Evolutionary conservation across 1,284 basidiomycete genomes (phyloP).

Genomic region (Athelia sp.): DNA sequence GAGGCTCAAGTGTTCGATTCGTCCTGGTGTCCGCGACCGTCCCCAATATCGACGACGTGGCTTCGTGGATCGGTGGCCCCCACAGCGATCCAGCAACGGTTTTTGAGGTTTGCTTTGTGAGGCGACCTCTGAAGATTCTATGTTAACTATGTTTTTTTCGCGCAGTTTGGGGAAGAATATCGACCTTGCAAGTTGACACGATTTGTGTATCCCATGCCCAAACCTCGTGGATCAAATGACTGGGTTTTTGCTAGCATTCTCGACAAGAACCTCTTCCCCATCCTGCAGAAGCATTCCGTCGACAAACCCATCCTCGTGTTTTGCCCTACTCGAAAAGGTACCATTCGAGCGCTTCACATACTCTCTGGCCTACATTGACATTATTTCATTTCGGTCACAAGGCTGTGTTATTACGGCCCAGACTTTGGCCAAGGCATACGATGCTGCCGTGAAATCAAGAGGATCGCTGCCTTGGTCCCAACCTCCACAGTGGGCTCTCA

Average conservation of each 20-base stretch:
- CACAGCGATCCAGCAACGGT: slow-evolving; percentile 51
- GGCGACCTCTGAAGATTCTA: neutral
- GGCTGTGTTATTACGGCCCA: slow-evolving; percentile 72
- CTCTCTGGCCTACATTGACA: neutral
- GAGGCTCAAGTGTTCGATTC: slow-evolving; percentile 70
- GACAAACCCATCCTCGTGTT: slow-evolving; percentile 85
- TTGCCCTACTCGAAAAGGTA: slow-evolving; percentile 81
- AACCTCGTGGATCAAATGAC: slow-evolving; percentile 66
- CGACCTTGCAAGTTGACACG: slow-evolving; percentile 80
- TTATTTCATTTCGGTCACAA: slow-evolving; percentile 17
- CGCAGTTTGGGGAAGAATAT: slow-evolving; percentile 87
- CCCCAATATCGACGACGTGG: slow-evolving; percentile 90
- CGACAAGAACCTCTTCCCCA: slow-evolving; percentile 69
- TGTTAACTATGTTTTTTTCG: neutral
- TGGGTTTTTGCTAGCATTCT: slow-evolving; percentile 74
- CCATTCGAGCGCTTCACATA: neutral
- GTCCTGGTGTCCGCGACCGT: slow-evolving; percentile 91
- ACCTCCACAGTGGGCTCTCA: slow-evolving; percentile 38
- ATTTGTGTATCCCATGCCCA: slow-evolving; percentile 60
- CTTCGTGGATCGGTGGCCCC: slow-evolving; percentile 76
- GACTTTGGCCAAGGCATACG: slow-evolving; percentile 68
- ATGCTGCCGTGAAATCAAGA: slow-evolving; percentile 45
- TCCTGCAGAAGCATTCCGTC: slow-evolving; percentile 65
- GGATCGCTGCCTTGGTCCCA: slow-evolving; percentile 60
- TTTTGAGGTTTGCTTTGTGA: slow-evolving; percentile 56